phyloP scores from a whole-genome alignment of 2,329 filamentous ascomycete species.

The Akanthomyces dipterigenus region DNA sequence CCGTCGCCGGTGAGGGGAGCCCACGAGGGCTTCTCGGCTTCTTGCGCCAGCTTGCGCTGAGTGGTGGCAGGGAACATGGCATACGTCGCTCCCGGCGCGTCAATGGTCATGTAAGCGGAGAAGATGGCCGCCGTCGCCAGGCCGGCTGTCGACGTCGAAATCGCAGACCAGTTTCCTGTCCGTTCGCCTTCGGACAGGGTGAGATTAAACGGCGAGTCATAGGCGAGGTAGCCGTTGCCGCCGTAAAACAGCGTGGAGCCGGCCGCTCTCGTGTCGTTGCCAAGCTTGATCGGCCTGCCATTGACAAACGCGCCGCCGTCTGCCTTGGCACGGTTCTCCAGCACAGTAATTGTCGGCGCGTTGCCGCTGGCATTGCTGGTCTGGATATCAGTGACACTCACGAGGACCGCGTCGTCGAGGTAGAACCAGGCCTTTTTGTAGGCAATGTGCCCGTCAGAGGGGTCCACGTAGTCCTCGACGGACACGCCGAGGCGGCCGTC shows the following conservation, averaged over 20 bases:
- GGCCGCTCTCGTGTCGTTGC: neutral
- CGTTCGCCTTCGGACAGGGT: slow-evolving; percentile 16
- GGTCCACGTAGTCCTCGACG: slow-evolving; percentile 18
- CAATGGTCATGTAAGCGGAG: slow-evolving; percentile 17
- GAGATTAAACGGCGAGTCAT: slow-evolving; percentile 16
- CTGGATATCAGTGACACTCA: slow-evolving; percentile 15
- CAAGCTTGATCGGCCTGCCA: slow-evolving; percentile 5
- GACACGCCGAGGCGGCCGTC: slow-evolving; percentile 16
- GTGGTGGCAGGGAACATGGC: slow-evolving; percentile 17
- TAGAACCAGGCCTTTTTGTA: slow-evolving; percentile 20
- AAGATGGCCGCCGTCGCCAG: slow-evolving; percentile 16
- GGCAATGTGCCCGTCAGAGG: slow-evolving; percentile 14
- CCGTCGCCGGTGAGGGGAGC: slow-evolving; percentile 13
- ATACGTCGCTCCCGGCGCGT: slow-evolving; percentile 14
- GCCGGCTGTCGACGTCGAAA: slow-evolving; percentile 18
- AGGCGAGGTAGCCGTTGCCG: slow-evolving; percentile 18
- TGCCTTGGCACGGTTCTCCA: slow-evolving; percentile 18
- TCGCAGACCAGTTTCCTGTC: slow-evolving; percentile 19
- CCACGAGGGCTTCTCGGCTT: slow-evolving; percentile 12
- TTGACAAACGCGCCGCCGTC: slow-evolving; percentile 13
- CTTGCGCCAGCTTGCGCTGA: slow-evolving; percentile 9
- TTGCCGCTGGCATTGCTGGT: neutral
- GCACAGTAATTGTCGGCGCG: slow-evolving; percentile 15
- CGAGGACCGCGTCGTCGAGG: slow-evolving; percentile 17
- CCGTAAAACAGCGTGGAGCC: slow-evolving; percentile 16